Conservation (phyloP, 2,329 filamentous ascomycete genomes). For the Pyricularia grisea region DNA sequence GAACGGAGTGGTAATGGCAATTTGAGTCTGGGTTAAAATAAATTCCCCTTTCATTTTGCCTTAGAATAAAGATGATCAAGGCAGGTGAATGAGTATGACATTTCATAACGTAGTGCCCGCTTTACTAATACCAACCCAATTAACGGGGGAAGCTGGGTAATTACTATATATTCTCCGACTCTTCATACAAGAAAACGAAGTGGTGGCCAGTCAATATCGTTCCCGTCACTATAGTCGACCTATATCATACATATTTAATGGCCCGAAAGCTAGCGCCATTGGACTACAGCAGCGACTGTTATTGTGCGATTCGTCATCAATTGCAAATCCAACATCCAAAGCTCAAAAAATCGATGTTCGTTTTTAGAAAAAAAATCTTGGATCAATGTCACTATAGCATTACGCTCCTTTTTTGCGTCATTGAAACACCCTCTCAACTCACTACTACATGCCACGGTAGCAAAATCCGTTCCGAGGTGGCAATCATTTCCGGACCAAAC, state of each 20-base stretch:
- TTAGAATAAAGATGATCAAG: too few relatives aligned
- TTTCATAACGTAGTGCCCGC: background rate
- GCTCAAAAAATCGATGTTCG: too few relatives aligned
- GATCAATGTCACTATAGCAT: background rate
- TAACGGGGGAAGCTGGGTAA: background rate
- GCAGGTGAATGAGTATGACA: background rate
- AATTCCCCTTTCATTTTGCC: too few relatives aligned
- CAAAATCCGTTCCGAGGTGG: background rate
- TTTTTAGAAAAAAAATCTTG: too few relatives aligned
- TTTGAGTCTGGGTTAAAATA: too few relatives aligned
- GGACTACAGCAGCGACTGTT: too few relatives aligned
- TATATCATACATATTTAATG: background rate
- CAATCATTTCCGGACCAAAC: background rate
- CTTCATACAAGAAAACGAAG: too few relatives aligned
- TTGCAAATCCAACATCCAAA: too few relatives aligned
- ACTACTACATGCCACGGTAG: background rate
- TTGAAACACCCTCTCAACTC: background rate
- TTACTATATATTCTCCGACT: background rate
- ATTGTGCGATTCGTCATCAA: too few relatives aligned
- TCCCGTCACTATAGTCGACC: background rate
- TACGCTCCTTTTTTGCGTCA: background rate
- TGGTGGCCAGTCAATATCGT: background rate
- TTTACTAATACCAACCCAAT: background rate
- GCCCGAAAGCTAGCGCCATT: background rate
- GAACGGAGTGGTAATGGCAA: too few relatives aligned